phyloP scores from a whole-genome alignment of 345 rosid species.

The Pugionium dolabratum region DNA sequence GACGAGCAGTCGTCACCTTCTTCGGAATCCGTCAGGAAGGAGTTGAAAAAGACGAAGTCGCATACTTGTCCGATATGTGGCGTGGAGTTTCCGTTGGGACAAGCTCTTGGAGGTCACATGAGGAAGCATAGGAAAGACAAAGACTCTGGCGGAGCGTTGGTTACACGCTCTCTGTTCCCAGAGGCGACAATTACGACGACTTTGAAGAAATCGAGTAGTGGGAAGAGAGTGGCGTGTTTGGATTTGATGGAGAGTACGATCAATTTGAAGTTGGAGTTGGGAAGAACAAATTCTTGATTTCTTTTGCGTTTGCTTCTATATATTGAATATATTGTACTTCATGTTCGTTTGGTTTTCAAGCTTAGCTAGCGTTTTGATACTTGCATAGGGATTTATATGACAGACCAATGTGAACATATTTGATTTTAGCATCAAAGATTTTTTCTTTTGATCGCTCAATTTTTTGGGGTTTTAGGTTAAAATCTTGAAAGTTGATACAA shows the following conservation, averaged over 20 bases:
- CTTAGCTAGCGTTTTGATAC: background rate
- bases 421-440: no score
- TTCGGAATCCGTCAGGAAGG: conserved; percentile 16
- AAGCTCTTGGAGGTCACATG: conserved; percentile 87
- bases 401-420: no score
- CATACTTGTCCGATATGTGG: conserved; percentile 72
- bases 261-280: conserved; percentile 39
- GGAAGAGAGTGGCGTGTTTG: conserved; percentile 34
- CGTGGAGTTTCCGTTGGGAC: conserved; percentile 69
- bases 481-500: no score
- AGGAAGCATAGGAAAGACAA: conserved; percentile 58
- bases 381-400: background rate
- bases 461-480: no score
- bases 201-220: conserved; percentile 49
- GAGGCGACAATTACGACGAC: conserved; percentile 28
- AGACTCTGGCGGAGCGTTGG: conserved; percentile 14
- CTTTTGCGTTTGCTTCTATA: background rate
- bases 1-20: conserved; percentile 23
- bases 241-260: conserved; percentile 7
- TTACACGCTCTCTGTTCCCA: conserved; percentile 42
- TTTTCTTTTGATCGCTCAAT: no score
- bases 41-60: conserved; percentile 42
- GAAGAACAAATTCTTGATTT: background rate
- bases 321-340: conserved; percentile 1
- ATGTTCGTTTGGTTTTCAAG: background rate